Evolutionary conservation across 257 asterid species (phyloP).

Genomic region (Solanum habrochaites): DNA sequence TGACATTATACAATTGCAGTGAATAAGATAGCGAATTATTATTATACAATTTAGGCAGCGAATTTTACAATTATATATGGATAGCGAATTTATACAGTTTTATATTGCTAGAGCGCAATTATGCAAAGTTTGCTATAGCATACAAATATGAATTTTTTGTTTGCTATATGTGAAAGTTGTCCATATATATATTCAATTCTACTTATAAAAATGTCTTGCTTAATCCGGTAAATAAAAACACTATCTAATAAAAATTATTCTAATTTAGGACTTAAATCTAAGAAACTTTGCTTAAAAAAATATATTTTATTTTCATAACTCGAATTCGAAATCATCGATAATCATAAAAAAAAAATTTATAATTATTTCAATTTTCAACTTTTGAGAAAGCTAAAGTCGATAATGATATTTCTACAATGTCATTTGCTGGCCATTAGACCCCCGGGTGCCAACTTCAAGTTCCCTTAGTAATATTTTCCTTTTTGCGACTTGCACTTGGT

Average conservation of each 20-base stretch:
- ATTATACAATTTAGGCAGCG: too few species aligned
- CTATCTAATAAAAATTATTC: fast-evolving
- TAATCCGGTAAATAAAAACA: not conserved
- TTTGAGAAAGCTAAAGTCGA: not conserved
- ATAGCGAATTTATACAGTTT: too few species aligned
- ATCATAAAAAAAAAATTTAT: too few species aligned
- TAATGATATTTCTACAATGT: not conserved
- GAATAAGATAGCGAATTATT: too few species aligned
- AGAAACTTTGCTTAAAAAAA: not conserved
- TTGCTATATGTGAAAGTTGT: too few species aligned
- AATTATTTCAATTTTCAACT: not conserved
- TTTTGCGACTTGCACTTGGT: not conserved
- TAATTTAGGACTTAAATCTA: not conserved
- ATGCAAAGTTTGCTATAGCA: too few species aligned
- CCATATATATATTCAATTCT: not conserved
- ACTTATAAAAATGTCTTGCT: not conserved
- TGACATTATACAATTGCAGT: too few species aligned
- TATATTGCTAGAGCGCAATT: too few species aligned
- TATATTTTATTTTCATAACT: not conserved
- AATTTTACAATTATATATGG: too few species aligned
- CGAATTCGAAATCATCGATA: not conserved
- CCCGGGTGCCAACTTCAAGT: not conserved
- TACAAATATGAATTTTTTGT: too few species aligned
- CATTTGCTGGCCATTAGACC: not conserved
- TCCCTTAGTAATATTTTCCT: not conserved